Evolutionary conservation across 495 filamentous ascomycete genomes (phyloP), one percentile per base, ranked within the genome.

Genomic region (Neurospora sp.): DNA sequence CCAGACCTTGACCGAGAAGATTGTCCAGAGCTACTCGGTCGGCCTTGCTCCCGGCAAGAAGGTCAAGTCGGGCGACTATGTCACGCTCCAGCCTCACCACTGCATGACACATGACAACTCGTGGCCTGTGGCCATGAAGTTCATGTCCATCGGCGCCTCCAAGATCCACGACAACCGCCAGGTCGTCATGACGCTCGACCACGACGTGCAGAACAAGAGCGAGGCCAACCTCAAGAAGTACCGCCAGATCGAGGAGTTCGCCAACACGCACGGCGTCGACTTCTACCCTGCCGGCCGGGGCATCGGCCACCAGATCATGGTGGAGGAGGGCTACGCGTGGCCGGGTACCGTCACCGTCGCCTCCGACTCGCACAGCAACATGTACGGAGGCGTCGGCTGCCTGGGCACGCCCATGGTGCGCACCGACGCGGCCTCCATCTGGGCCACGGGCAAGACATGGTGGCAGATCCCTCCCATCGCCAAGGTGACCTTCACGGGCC

Each of bases 71-170:
- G 93, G 94, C 72, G 94, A 96, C 85, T 97, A 94, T 85, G 89
- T 98, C 68, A 93, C 89, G 0, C 86, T 97, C 39, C 82, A 86
- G 20, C 93, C 93, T 6, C 86, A 92, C 72, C 84, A 86, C 35
- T 92, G 91, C 84, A 96, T 97, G 90, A 94, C 93, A 0, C 95
- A 99, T 82, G 96, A 99, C 81, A 98, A 99, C 82, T 90, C 90
- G 0, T 96, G 90, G 91, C 93, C 94, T 1, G 91, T 96, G 0
- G 91, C 91, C 0, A 78, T 87, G 65, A 97, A 99, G 82, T 96
- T 94, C 84, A 91, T 93, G 89, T 90, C 88, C 1, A 95, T 97
- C 68, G 94, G 94, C n/a, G 94, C 93, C 1, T 85, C 90, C 27
- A 86, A 89, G 76, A 85, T 97, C 72, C 85, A 93, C 76, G 82